phyloP scores from a whole-genome alignment of 345 rosid species.

The Populus euphratica region DNA sequence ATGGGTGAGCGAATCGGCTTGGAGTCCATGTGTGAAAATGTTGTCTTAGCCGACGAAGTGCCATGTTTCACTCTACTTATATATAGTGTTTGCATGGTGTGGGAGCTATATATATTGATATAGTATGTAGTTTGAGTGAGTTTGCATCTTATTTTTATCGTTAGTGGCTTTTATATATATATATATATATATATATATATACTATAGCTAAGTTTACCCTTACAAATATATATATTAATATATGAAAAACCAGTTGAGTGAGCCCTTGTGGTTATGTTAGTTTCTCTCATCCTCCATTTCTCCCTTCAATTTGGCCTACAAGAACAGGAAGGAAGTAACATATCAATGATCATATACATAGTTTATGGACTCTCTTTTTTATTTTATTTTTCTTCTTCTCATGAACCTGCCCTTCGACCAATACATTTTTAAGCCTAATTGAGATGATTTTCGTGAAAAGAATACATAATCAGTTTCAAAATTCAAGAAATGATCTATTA shows the following conservation, averaged over 20 bases:
- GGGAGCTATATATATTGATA: background rate
- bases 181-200: too few species aligned
- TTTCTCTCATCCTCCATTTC: background rate
- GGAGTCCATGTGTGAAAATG: background rate
- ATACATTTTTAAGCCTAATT: too few species aligned
- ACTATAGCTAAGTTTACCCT: background rate
- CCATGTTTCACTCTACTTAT: background rate
- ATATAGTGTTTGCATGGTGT: background rate
- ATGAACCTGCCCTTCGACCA: too few species aligned
- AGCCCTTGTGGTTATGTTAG: background rate
- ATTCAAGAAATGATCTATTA: too few species aligned
- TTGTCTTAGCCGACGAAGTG: background rate
- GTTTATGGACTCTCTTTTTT: too few species aligned
- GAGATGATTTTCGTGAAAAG: too few species aligned
- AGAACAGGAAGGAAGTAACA: background rate
- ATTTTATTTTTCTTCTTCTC: too few species aligned
- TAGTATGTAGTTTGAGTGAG: background rate
- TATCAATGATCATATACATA: too few species aligned
- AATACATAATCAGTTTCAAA: too few species aligned
- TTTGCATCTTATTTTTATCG: background rate
- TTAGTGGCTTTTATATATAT: background rate
- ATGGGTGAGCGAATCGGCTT: slow-evolving; percentile 20
- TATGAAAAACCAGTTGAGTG: background rate
- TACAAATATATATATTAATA: background rate
- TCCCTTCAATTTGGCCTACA: background rate